Base-by-base conservation (phyloP, 2,329 filamentous ascomycete species). In the Polychaeton citri region DNA sequence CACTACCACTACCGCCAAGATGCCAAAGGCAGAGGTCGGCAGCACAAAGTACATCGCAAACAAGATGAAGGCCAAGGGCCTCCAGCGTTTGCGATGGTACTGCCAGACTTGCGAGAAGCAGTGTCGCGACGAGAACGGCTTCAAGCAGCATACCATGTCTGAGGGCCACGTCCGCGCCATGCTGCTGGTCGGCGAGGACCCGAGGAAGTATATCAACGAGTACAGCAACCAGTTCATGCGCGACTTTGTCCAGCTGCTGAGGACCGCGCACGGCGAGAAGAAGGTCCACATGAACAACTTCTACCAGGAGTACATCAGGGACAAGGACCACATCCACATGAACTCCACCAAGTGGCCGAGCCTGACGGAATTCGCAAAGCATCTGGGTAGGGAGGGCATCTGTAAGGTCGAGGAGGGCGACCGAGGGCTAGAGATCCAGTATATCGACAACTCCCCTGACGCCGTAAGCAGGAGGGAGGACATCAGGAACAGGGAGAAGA, bases 1-100 rank as follows among this genome's bases (percentile, higher is more conserved):
- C n/a, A n/a, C n/a, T n/a, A n/a, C n/a, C 24, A 28, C 12, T 28
- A 45, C 44, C 45, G 40, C 48, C 45, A 79, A 56, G 35, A 96
- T 96, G 88, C 79, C 80, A 36, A 84, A 83, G 66, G 90, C 90
- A 51, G 90, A 96, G 66, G 78, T 84, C 36, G 90, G 90, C 44
- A 83, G 79, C 38, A 85, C 80, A n/a, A 96, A 95, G 64, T 74
- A 84, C 58, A 72, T 96, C 41, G 76, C 74, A 61, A 96, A 96
- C 65, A 81, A 86, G 63, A 79, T 94, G 66, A 95, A 94, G 63
- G 73, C 76, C 43, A 81, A 84, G 57, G 78, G 77, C 30, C 60
- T 76, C 12, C 81, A 90, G 52, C 73, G 88, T 5, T 68, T 98
- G 36, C 74, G 88, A 56, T 98, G 85, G 82, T 96, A 87, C 64